Conservation (phyloP, 2,329 filamentous ascomycete genomes). For the Macroventuria anomochaeta region DNA sequence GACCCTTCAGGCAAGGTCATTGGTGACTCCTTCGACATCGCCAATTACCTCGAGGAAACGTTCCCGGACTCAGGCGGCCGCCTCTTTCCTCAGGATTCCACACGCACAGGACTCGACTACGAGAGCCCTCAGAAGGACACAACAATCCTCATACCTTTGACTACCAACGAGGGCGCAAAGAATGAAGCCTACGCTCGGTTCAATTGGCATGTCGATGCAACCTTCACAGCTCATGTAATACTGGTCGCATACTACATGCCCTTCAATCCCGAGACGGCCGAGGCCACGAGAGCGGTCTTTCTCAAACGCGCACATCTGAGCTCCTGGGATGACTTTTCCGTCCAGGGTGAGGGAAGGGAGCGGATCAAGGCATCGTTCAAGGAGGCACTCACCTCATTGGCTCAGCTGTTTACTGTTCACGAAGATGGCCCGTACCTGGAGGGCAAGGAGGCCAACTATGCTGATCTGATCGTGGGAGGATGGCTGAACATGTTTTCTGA, state of each 20-base stretch:
- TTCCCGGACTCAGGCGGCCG: slow-evolving; percentile 57
- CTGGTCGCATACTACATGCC: slow-evolving; percentile 56
- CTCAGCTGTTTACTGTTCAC: slow-evolving; percentile 51
- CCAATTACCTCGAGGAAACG: slow-evolving; percentile 62
- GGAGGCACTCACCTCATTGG: slow-evolving; percentile 52
- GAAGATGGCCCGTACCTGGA: slow-evolving; percentile 58
- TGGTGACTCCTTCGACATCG: slow-evolving; percentile 72
- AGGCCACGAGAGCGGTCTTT: slow-evolving; percentile 57
- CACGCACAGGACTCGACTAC: slow-evolving; percentile 50
- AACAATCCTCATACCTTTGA: slow-evolving; percentile 41
- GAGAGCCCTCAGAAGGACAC: slow-evolving; percentile 37
- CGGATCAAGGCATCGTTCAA: slow-evolving; percentile 52
- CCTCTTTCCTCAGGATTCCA: slow-evolving; percentile 56
- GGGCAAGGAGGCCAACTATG: slow-evolving; percentile 56
- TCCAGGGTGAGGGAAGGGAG: slow-evolving; percentile 50
- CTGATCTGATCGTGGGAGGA: slow-evolving; percentile 63
- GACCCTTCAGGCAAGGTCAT: slow-evolving; percentile 55
- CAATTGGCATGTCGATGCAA: slow-evolving; percentile 62
- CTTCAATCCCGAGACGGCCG: slow-evolving; percentile 58
- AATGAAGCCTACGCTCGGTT: slow-evolving; percentile 49
- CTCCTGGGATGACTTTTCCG: slow-evolving; percentile 54
- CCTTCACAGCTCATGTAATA: slow-evolving; percentile 57
- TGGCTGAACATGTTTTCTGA: slow-evolving; percentile 60
- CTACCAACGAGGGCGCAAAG: slow-evolving; percentile 50
- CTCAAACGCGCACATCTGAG: slow-evolving; percentile 53